Conservation (phyloP, 1,284 basidiomycete genomes). For the Cystodermella granulosa region DNA sequence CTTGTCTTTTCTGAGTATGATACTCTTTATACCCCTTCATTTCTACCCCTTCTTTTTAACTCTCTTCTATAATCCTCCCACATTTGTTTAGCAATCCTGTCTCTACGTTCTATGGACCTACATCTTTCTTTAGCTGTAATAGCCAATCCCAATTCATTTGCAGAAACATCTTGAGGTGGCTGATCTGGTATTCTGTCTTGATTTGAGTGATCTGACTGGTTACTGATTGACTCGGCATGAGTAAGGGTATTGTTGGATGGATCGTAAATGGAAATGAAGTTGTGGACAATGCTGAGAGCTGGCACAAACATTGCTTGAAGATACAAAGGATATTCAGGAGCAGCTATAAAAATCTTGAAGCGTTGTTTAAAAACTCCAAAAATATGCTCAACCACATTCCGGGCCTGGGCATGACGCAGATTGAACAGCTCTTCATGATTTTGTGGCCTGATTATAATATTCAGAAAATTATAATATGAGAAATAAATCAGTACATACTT, state of each 20-base stretch:
- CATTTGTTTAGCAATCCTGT: conserved; percentile 18
- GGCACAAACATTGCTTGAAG: conserved; percentile 26
- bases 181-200: conserved; percentile 5
- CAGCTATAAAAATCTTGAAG: conserved; percentile 20
- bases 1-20: background rate
- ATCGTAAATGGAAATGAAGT: conserved; percentile 32
- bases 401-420: conserved; percentile 30
- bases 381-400: conserved; percentile 37
- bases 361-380: conserved; percentile 39
- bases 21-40: too few species aligned
- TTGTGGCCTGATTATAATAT: conserved; percentile 28
- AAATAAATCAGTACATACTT: conserved; percentile 14
- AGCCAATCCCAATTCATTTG: conserved; percentile 3
- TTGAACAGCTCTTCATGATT: conserved; percentile 39
- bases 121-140: conserved; percentile 10
- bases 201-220: background rate
- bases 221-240: background rate
- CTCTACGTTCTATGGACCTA: conserved; percentile 8
- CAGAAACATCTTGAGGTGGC: background rate
- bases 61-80: conserved; percentile 18
- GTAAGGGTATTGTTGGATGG: conserved; percentile 2
- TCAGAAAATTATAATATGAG: background rate
- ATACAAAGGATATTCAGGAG: conserved; percentile 22
- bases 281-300: conserved; percentile 31
- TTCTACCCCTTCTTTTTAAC: conserved; percentile 1